Evolutionary conservation across 495 filamentous ascomycete species (phyloP).

Genomic region (Penicillium alfredii): DNA sequence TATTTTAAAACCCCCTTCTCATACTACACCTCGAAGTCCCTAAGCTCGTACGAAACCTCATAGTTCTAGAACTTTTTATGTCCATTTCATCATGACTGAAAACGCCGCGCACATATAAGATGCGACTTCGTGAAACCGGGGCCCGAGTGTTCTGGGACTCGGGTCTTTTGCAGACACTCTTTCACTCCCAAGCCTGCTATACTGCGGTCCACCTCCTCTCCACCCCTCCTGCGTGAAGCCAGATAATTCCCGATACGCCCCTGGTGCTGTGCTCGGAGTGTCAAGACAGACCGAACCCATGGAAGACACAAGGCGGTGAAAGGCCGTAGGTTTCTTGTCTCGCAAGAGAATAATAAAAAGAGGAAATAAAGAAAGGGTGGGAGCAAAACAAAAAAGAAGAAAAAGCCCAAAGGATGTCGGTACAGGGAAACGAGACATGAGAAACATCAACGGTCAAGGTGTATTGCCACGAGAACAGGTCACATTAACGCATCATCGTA

Average conservation of each 20-base stretch:
- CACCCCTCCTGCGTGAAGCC: too few species aligned
- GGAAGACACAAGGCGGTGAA: too few species aligned
- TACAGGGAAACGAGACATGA: slow-evolving; percentile 18
- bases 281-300: too few species aligned
- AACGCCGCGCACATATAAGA: slow-evolving; percentile 27
- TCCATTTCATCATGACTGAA: slow-evolving; percentile 38
- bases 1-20: too few species aligned
- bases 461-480: slow-evolving; percentile 14
- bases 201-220: too few species aligned
- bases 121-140: slow-evolving; percentile 29
- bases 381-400: slow-evolving; percentile 9
- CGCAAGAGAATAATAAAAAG: slow-evolving; percentile 15
- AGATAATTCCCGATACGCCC: too few species aligned
- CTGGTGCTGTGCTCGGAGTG: too few species aligned
- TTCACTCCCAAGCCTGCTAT: too few species aligned
- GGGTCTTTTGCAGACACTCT: too few species aligned
- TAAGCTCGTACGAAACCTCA: too few species aligned
- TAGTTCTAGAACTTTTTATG: slow-evolving; percentile 19
- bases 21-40: too few species aligned
- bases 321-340: slow-evolving; percentile 9
- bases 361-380: slow-evolving; percentile 18
- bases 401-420: slow-evolving; percentile 11
- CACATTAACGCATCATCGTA: slow-evolving; percentile 25
- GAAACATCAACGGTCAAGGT: slow-evolving; percentile 17
- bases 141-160: too few species aligned